These are phyloP conservation scores for Calonectria pauciramosa DNA, from an alignment of 2,329 filamentous ascomycete species.

Conservation along the genomic window DNA sequence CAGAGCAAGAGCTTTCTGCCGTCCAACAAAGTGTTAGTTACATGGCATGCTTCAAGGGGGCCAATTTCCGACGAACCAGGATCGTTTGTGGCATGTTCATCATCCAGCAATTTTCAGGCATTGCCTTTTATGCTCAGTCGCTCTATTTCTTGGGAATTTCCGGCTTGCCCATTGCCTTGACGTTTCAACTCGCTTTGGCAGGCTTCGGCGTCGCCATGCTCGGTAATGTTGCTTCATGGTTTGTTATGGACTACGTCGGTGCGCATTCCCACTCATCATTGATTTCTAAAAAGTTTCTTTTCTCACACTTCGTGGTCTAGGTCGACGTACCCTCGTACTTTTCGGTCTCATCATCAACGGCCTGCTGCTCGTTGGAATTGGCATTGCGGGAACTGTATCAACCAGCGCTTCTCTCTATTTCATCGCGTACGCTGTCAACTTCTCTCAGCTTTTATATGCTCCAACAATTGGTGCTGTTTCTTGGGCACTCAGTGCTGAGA, in stretches of 20 bases:
- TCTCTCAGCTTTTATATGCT: conserved; percentile 1
- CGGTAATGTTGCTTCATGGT: conserved; percentile 3
- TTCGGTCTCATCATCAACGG: conserved; percentile 6
- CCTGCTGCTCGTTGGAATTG: conserved; percentile 2
- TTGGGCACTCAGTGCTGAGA: conserved; percentile 7
- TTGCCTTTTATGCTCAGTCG: conserved; percentile 10
- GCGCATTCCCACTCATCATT: neutral
- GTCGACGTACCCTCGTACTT: neutral
- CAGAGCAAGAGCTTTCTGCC: conserved; percentile 3
- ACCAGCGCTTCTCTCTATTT: conserved; percentile 1
- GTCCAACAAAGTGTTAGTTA: neutral
- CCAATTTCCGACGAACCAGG: conserved; percentile 11
- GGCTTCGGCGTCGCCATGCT: conserved; percentile 14
- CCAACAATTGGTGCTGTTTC: conserved; percentile 10
- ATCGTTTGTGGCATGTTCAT: conserved; percentile 18
- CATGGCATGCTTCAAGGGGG: neutral
- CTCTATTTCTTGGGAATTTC: conserved; percentile 15
- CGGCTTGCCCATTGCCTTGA: neutral
- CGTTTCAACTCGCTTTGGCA: conserved; percentile 2
- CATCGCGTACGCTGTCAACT: conserved; percentile 6
- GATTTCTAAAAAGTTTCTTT: neutral
- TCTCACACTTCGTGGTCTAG: neutral
- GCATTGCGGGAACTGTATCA: neutral
- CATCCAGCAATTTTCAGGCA: conserved; percentile 4
- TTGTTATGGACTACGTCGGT: conserved; percentile 14